Evolutionary conservation across 768 basidiomycete genomes (phyloP).

Genomic region (Termitomyces sp.): DNA sequence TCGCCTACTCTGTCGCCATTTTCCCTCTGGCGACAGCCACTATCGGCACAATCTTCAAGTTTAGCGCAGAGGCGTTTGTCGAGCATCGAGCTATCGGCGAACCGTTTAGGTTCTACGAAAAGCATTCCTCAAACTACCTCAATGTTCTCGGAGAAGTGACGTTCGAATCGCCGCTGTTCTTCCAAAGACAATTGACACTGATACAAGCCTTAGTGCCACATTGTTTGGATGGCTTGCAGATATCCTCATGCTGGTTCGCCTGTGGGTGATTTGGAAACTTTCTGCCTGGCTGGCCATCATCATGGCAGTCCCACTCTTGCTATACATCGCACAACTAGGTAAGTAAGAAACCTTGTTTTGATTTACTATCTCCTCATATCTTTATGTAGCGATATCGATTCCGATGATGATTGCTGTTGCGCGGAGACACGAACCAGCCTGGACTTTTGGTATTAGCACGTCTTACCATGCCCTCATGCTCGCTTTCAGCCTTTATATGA

Average conservation of each 20-base stretch:
- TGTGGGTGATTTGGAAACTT: conserved; percentile 30
- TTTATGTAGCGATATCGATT: conserved; percentile 24
- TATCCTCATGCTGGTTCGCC: conserved; percentile 29
- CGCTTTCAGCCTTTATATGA: conserved; percentile 25
- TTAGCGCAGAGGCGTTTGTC: conserved; percentile 25
- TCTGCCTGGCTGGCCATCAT: conserved; percentile 18
- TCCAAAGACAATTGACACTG: neutral
- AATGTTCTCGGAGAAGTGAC: conserved; percentile 27
- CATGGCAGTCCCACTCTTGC: conserved; percentile 18
- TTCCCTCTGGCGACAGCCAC: conserved; percentile 26
- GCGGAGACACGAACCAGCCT: conserved; percentile 8
- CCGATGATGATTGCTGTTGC: conserved; percentile 24
- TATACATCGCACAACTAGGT: conserved; percentile 31
- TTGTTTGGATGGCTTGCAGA: conserved; percentile 31
- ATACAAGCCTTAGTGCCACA: conserved; percentile 17
- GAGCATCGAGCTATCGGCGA: conserved; percentile 15
- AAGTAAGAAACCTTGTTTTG: neutral
- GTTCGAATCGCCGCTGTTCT: conserved; percentile 15
- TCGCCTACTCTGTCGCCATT: conserved; percentile 25
- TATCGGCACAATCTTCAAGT: conserved; percentile 24
- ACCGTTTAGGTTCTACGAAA: conserved; percentile 11
- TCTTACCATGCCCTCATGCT: conserved; percentile 23
- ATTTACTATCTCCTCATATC: neutral
- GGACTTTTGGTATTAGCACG: conserved; percentile 14
- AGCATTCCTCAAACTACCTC: conserved; percentile 16